Base-by-base conservation (phyloP, 192 early-diverging fungal species). In the Coemansia sp. region DNA sequence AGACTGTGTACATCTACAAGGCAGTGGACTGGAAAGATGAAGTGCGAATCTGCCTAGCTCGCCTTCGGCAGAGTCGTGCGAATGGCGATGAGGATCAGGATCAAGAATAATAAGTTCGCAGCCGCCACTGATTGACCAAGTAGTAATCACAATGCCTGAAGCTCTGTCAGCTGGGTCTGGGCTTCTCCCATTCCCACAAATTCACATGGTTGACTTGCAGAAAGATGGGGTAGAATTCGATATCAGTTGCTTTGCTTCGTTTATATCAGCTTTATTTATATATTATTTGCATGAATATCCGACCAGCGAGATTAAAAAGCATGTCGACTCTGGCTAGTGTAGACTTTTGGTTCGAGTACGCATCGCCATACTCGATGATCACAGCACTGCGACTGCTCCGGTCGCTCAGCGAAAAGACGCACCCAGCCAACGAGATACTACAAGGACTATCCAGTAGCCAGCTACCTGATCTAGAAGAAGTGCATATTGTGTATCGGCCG, bases 261-360 rank as follows among this genome's bases (percentile, higher is more conserved):
- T 1, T 52, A 16, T 32, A 28, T 24, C 24, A 3, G 27, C 24
- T 24, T 23, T 58, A 22, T 23, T 44, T 5, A 23, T 12, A 44
- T 3, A 14, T 25, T 58, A 44, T 58, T 26, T 31, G 53, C 54
- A 16, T 2, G 28, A 44, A 1, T 44, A 44, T 16, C 10, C 38
- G 1, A 16, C 38, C 38, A 44, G 12, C 7, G 4, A 16, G 14
- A 9, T 16, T 16, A 44, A 44, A 44, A 44, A 23, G 14, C 53
- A 62, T 66, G 64, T 27, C 48, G 7, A 64, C 59, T 27, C 8
- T 56, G 30, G 52, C 55, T 3, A 51, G 52, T 1, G 18, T 82
- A 5, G 53, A 44, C 58, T 82, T 82, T 52, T 82, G 80, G 80
- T 82, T 82, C 62, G 80, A 82, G 65, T 82, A 58, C 24, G 71